Conservation (phyloP, 1,139 yeast genomes). For the Protomyces macrosporus region DNA sequence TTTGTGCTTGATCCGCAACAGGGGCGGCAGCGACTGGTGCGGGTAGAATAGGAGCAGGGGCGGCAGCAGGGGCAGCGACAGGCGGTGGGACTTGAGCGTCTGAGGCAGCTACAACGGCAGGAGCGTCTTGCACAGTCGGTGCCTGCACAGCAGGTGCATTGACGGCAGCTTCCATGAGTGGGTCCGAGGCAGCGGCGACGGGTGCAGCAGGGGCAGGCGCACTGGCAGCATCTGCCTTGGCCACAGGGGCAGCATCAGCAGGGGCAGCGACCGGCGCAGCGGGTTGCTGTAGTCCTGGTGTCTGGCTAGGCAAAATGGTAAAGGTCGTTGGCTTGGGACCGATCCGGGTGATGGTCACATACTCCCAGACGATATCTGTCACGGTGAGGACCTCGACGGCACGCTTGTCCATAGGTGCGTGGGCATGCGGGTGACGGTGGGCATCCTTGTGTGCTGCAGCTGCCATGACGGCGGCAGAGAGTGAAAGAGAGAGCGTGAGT, state of each 20-base stretch:
- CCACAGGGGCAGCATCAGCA: conserved; percentile 28
- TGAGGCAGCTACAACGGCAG: conserved; percentile 7
- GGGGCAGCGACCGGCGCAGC: conserved; percentile 27
- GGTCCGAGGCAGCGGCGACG: not conserved
- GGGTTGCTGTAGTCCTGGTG: conserved; percentile 22
- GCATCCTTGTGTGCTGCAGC: not conserved
- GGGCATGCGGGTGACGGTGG: not conserved
- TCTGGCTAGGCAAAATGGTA: conserved; percentile 3
- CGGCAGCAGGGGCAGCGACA: conserved; percentile 25
- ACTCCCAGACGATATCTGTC: conserved; percentile 24
- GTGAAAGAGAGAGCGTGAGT: not conserved
- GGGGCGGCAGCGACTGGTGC: conserved; percentile 34
- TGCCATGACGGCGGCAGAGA: not conserved
- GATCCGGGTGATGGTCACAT: conserved; percentile 14
- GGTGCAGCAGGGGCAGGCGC: conserved; percentile 27
- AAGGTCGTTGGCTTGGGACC: conserved; percentile 8
- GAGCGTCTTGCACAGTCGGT: not conserved
- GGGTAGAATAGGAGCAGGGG: conserved; percentile 32
- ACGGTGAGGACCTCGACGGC: conserved; percentile 15
- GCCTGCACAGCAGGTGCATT: conserved; percentile 15
- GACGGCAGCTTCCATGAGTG: not conserved
- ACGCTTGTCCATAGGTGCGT: not conserved
- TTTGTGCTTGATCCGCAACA: conserved; percentile 31
- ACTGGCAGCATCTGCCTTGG: conserved; percentile 30
- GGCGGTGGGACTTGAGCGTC: conserved; percentile 19